Evolutionary conservation across 1,284 basidiomycete species (phyloP), one percentile per base, ranked within the genome.

Genomic region (Apiotrichum porosum): DNA sequence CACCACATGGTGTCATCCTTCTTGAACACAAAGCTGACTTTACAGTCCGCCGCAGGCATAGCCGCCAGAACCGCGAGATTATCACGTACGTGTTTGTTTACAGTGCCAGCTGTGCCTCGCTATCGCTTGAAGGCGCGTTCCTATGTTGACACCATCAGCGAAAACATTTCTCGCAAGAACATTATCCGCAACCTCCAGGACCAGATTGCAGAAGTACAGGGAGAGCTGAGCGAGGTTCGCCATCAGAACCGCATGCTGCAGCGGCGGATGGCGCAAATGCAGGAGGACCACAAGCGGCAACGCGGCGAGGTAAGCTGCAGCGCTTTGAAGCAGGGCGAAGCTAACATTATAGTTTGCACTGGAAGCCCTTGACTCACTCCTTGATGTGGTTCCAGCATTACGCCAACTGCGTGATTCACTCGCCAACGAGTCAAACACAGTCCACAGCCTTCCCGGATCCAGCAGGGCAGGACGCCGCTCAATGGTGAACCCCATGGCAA

Each of bases 61-160:
- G 37, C 2, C 26, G 42, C 3, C 54, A 56, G 45, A 56, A 56
- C 42, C 37, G 44, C 15, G 51, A 56, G 23, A 52, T 56, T 21
- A 52, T 56, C 41, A 33, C 36, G 42, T 52, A 14, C 17, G 51
- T 35, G 9, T 18, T 13, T 28, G 26, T 28, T 12, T 28, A 28
- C 22, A 23, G n/a, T 36, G 15, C 23, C 17, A 22, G 19, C 12
- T 23, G 12, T 18, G n/a, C 18, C 9, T 8, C 8, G 17, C 5
- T 15, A 8, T 4, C 21, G 37, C 22, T n/a, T n/a, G n/a, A n/a
- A 19, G 19, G 17, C 8, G 9, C 3, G 26, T 2, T 39, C 4
- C 15, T 6, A 2, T 17, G 26, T 12, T 28, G 26, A 17, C 32
- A 6, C 22, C 9, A 24, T 24, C 34, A 52, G 44, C 30, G 51